These are phyloP conservation scores for Hypoxylon fuscum DNA, from an alignment of 495 filamentous ascomycete species.

Conservation along the genomic window DNA sequence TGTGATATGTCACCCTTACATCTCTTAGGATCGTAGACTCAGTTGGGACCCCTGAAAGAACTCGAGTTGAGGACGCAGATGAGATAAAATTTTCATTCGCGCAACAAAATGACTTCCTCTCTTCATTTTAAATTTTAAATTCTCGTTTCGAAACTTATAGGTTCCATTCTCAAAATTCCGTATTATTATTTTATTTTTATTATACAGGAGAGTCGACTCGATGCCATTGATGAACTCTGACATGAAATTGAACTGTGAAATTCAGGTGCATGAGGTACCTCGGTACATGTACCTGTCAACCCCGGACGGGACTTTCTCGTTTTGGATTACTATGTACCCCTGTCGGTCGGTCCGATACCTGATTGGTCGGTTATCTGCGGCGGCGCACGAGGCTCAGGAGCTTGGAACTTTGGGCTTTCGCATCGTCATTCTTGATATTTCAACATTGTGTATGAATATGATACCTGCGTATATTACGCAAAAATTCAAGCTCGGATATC, in stretches of 20 bases:
- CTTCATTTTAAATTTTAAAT: no score
- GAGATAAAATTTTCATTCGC: no score
- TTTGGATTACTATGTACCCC: slow-evolving; percentile 30
- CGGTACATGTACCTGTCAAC: slow-evolving; percentile 17
- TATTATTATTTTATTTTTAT: no score
- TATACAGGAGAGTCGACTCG: no score
- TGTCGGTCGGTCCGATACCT: background rate
- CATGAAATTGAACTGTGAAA: background rate
- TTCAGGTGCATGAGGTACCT: slow-evolving; percentile 2
- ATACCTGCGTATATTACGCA: background rate
- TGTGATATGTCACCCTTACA: background rate
- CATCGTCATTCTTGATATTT: slow-evolving; percentile 31
- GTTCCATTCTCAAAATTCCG: no score
- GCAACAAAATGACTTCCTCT: no score
- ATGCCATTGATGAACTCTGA: no score
- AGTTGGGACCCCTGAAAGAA: no score
- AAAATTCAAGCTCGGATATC: background rate
- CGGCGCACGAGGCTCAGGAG: slow-evolving; percentile 42
- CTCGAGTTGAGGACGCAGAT: no score
- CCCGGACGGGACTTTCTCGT: slow-evolving; percentile 24
- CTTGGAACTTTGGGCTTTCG: slow-evolving; percentile 35
- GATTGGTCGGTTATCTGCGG: slow-evolving; percentile 20
- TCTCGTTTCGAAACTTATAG: no score
- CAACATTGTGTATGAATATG: slow-evolving; percentile 17
- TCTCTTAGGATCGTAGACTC: background rate